phyloP scores from a whole-genome alignment of 2,329 filamentous ascomycete genomes.

The Penicillium sp. region DNA sequence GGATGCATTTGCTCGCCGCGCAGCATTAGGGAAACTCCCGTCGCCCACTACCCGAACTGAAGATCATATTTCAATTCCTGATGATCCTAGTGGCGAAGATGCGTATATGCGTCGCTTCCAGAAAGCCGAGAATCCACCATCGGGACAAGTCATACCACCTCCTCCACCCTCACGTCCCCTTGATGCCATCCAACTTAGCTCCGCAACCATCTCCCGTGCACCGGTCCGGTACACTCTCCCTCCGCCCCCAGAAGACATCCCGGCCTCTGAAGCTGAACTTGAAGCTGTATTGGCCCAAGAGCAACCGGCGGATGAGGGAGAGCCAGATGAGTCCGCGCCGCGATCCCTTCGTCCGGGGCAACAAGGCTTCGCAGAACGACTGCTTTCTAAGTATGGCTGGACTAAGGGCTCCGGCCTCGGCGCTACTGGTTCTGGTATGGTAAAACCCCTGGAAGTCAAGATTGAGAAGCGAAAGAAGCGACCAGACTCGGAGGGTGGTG shows the following conservation, averaged over 20 bases:
- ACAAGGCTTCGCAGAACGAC: constrained; percentile 76
- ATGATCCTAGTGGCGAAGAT: constrained; percentile 25
- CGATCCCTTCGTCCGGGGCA: constrained; percentile 72
- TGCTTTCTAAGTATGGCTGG: constrained; percentile 95
- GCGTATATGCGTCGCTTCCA: constrained; percentile 27
- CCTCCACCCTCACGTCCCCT: constrained; percentile 38
- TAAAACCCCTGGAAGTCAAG: constrained; percentile 77
- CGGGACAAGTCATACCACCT: constrained; percentile 25
- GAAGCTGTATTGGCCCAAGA: constrained; percentile 47
- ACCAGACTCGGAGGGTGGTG: constrained; percentile 73
- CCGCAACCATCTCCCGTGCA: constrained; percentile 70
- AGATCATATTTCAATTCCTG: constrained; percentile 30
- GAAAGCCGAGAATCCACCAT: constrained; percentile 21
- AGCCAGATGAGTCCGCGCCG: constrained; percentile 37
- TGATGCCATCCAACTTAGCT: constrained; percentile 38
- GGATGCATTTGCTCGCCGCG: constrained; percentile 64
- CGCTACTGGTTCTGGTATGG: constrained; percentile 75
- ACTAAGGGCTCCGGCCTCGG: constrained; percentile 83
- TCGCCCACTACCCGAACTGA: constrained; percentile 33
- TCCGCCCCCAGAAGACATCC: constrained; percentile 51
- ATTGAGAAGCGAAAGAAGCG: constrained; percentile 82
- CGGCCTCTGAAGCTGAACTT: constrained; percentile 52
- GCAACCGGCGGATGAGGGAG: constrained; percentile 34
- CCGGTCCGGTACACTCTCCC: constrained; percentile 70
- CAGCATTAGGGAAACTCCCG: constrained; percentile 53